phyloP scores from a whole-genome alignment of 2,329 filamentous ascomycete species.

The Sporothrix variecibatus region DNA sequence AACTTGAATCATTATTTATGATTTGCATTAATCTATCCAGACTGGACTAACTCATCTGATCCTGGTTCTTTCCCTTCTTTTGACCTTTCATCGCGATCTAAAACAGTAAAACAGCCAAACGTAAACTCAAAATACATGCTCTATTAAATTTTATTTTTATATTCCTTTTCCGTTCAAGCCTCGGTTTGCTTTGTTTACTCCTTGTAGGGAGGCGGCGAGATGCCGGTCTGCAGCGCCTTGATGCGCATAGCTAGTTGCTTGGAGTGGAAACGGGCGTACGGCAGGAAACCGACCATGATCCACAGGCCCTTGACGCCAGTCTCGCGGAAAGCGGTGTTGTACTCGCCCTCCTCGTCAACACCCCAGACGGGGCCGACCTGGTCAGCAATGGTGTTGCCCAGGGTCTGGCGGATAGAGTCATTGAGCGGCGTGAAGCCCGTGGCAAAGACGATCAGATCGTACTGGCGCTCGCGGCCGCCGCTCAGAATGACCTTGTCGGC shows the following conservation, averaged over 20 bases:
- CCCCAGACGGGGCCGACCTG: slow-evolving; percentile 50
- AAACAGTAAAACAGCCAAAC: not conserved
- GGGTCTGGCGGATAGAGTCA: slow-evolving; percentile 49
- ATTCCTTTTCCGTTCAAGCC: not conserved
- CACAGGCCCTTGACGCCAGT: slow-evolving; percentile 42
- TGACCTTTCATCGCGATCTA: not conserved
- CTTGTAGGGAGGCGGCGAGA: slow-evolving; percentile 29
- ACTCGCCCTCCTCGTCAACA: slow-evolving; percentile 51
- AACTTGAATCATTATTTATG: not conserved
- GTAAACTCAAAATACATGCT: not conserved
- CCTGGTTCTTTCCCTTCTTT: not conserved
- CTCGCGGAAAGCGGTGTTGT: slow-evolving; percentile 39
- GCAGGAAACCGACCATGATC: slow-evolving; percentile 43
- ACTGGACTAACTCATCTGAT: not conserved
- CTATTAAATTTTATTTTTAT: not conserved
- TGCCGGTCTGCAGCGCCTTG: slow-evolving; percentile 35
- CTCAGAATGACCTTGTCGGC: slow-evolving; percentile 39
- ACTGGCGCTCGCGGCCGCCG: slow-evolving; percentile 38
- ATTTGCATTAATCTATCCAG: not conserved
- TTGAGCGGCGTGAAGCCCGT: slow-evolving; percentile 57
- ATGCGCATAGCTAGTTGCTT: slow-evolving; percentile 40
- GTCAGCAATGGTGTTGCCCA: slow-evolving; percentile 54
- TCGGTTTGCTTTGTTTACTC: not conserved
- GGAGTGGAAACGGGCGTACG: slow-evolving; percentile 40
- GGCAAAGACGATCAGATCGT: slow-evolving; percentile 49